Evolutionary conservation across 2,329 filamentous ascomycete species (phyloP), one percentile per base, ranked within the genome.

Genomic region (Chrysoporthe puriensis): DNA sequence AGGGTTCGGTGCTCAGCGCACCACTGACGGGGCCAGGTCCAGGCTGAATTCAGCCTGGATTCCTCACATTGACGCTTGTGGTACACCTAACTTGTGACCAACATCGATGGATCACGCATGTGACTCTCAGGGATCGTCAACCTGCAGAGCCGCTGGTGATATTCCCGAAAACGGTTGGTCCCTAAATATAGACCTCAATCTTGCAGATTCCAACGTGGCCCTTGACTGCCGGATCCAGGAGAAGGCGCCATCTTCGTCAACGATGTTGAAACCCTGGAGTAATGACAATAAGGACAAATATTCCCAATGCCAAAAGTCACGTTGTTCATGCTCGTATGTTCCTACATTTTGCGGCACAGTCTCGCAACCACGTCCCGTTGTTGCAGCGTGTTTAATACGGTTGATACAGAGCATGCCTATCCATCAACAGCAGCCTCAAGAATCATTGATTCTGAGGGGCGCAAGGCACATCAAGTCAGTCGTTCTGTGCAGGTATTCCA

Each of bases 41-140:
- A 52, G 11, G n/a, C 11, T 52, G 4, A 4, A 54, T 54, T 16
- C 21, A 54, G 50, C 13, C 21, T 32, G 26, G 21, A 13, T 13
- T 34, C 3, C 26, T 34, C 26, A 32, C 26, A 34, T 54, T 13
- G 26, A 54, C 26, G 50, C 50, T 54, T 54, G 50, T 54, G 9
- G 50, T 21, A 21, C 16, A 54, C 36, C 36, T 40, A 32, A 4
- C 6, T 3, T 4, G 16, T 50, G 14, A 52, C 48, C 21, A 52
- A 21, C 6, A 13, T 26, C 26, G 21, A 21, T 11, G 48, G 26
- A 21, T 52, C 21, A 52, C 48, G 9, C 48, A 52, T 26, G 48
- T 52, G 48, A 52, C 48, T 21, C n/a, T 11, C n/a, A 50, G 6
- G 48, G 48, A 52, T 52, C 48, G 48, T 52, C 48, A 52, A 52